Evolutionary conservation across 83 land plant genomes (phyloP).

Genomic region (Picea engelmannii): DNA sequence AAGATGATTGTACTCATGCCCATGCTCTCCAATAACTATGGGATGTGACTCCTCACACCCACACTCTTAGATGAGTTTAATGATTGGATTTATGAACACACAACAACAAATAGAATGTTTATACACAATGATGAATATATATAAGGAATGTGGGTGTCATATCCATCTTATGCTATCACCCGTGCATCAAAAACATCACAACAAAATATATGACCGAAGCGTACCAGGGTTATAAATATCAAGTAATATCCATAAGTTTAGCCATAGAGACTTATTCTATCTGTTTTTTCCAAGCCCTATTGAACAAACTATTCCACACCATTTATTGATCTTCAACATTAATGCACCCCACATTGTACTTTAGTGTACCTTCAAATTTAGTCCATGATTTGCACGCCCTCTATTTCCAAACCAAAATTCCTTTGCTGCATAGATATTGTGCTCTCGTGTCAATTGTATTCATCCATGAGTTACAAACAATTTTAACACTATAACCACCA

Average conservation of each 20-base stretch:
- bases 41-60: no score
- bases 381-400: slow-evolving; percentile 87
- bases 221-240: slow-evolving; percentile 82
- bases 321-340: slow-evolving; percentile 92
- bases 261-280: slow-evolving; percentile 86
- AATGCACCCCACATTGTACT: slow-evolving; percentile 67
- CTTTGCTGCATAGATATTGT: slow-evolving; percentile 88
- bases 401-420: slow-evolving; percentile 91
- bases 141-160: slow-evolving; percentile 52
- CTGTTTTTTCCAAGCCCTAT: slow-evolving; percentile 78
- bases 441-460: slow-evolving; percentile 99
- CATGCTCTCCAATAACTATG: no score
- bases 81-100: no score
- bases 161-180: slow-evolving; percentile 96
- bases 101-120: no score
- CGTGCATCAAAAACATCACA: slow-evolving; percentile 97
- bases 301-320: slow-evolving; percentile 89
- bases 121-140: no score
- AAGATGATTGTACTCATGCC: no score
- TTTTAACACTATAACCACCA: slow-evolving; percentile 95
- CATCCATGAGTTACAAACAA: slow-evolving; percentile 86
- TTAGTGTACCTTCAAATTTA: slow-evolving; percentile 90
- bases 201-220: slow-evolving; percentile 68
- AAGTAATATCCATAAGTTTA: slow-evolving; percentile 98
- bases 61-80: no score